Evolutionary conservation across 106 monocot species (phyloP), one percentile per base, ranked within the genome.

Genomic region (Dendrobium nobile): DNA sequence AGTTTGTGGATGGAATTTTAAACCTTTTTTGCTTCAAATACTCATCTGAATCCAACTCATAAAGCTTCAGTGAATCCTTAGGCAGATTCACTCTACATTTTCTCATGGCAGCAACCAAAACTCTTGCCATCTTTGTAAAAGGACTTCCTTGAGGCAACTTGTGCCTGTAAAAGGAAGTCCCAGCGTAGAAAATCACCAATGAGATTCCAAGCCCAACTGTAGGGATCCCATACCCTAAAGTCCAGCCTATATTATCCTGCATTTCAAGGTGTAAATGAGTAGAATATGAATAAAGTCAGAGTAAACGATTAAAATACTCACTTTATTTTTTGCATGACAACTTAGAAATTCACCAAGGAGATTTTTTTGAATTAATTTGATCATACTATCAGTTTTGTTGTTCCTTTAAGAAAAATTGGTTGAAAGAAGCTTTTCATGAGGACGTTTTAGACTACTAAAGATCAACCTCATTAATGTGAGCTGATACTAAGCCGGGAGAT

Each of bases 141-240:
- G 91, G 87, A 68, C 91, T 91, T 13, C 91, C 91, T 70, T 74
- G 77, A 10, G 89, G 87, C 37, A 82, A 2, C 79, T 84, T 89
- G 65, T 91, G 91, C 61, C 91, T 56, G 65, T 91, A 91, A 70
- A 85, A 85, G 2, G 83, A 81, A 20, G 91, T 87, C 19, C 91
- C 89, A 26, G 73, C 72, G 17, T 87, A 40, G 77, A 87, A 91
- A 47, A 91, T 85, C 6, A 74, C 6, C 5, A 91, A 24, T 9
- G 91, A 87, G 47, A 89, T 26, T 1, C 75, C 47, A 16, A 89
- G 87, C 1, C 83, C 89, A 58, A 87, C 19, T 18, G 87, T 83
- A 16, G 89, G 87, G 31, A 89, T 59, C 8, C 79, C 91, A 54
- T 91, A 91, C 1, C 91, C 91, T 4, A 91, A 27, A 17, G 82